Evolutionary conservation across 768 basidiomycete genomes (phyloP).

Genomic region (Mycena filopes): DNA sequence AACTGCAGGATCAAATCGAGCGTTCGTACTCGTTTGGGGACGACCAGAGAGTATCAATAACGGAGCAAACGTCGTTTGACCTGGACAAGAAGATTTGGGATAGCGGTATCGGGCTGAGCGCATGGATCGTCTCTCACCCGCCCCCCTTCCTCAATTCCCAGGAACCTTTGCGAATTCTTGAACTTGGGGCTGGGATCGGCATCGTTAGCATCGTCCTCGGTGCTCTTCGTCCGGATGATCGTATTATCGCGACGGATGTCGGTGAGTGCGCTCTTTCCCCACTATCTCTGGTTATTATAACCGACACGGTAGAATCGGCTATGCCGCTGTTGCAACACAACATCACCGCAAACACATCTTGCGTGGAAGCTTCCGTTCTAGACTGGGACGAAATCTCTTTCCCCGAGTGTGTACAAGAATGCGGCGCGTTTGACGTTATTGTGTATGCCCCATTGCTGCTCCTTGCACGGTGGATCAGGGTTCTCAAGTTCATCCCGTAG

Average conservation of each 20-base stretch:
- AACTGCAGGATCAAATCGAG: slow-evolving; percentile 78
- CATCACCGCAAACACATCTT: slow-evolving; percentile 56
- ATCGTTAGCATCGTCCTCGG: slow-evolving; percentile 78
- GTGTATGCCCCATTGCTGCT: slow-evolving; percentile 60
- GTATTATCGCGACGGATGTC: slow-evolving; percentile 77
- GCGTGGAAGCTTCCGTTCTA: slow-evolving; percentile 55
- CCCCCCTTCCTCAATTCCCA: slow-evolving; percentile 4
- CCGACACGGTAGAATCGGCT: slow-evolving; percentile 68
- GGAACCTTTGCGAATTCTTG: slow-evolving; percentile 41
- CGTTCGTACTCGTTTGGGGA: slow-evolving; percentile 55
- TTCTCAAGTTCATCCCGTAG: slow-evolving; percentile 50
- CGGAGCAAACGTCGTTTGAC: slow-evolving; percentile 90
- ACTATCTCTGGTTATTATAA: background rate
- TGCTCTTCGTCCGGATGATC: slow-evolving; percentile 58
- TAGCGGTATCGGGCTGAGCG: slow-evolving; percentile 86
- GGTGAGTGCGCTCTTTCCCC: slow-evolving; percentile 54
- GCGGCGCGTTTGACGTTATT: slow-evolving; percentile 68
- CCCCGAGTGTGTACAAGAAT: slow-evolving; percentile 53
- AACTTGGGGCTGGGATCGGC: slow-evolving; percentile 82
- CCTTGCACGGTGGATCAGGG: background rate
- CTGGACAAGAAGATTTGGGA: slow-evolving; percentile 99
- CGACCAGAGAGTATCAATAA: slow-evolving; percentile 57
- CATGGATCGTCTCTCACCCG: slow-evolving; percentile 68
- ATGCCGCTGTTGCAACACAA: slow-evolving; percentile 83
- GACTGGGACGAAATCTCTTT: slow-evolving; percentile 81